phyloP scores from a whole-genome alignment of 2,329 filamentous ascomycete species.

The Magnaporthiopsis rhizophila region DNA sequence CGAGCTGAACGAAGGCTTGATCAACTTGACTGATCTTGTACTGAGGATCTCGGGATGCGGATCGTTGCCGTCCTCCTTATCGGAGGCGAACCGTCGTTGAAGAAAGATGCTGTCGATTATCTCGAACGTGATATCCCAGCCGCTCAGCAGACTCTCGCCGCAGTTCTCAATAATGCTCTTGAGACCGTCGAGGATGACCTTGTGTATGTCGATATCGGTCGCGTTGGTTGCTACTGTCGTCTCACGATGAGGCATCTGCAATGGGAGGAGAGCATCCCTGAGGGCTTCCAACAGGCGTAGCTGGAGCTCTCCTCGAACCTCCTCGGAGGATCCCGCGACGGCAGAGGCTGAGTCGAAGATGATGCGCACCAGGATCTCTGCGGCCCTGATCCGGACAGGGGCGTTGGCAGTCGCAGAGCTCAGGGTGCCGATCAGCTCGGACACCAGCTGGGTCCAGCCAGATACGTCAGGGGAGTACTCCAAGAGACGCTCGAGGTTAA shows the following conservation, averaged over 20 bases:
- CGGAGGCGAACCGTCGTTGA: conserved; percentile 9
- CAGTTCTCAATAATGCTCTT: conserved; percentile 80
- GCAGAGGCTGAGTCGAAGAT: conserved; percentile 49
- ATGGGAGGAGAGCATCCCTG: conserved; percentile 48
- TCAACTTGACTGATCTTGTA: conserved; percentile 63
- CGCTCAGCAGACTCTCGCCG: conserved; percentile 72
- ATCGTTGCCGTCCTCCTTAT: conserved; percentile 22
- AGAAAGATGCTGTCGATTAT: conserved; percentile 79
- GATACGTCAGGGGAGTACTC: conserved; percentile 57
- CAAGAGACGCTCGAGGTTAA: conserved; percentile 69
- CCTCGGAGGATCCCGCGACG: conserved; percentile 42
- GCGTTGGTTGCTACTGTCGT: conserved; percentile 50
- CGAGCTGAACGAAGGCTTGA: conserved; percentile 81
- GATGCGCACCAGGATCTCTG: conserved; percentile 54
- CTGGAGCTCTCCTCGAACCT: conserved; percentile 55
- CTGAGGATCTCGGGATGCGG: conserved; percentile 25
- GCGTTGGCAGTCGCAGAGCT: conserved; percentile 38
- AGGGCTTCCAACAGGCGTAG: conserved; percentile 62
- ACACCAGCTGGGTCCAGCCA: conserved; percentile 65
- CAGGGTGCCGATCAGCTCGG: conserved; percentile 44
- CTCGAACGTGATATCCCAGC: conserved; percentile 80
- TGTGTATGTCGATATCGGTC: conserved; percentile 72
- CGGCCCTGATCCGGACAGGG: conserved; percentile 50
- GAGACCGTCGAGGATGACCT: conserved; percentile 68
- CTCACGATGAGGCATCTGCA: conserved; percentile 50